Evolutionary conservation across 148 eudicot genomes (phyloP).

Genomic region (Chenopodium album): DNA sequence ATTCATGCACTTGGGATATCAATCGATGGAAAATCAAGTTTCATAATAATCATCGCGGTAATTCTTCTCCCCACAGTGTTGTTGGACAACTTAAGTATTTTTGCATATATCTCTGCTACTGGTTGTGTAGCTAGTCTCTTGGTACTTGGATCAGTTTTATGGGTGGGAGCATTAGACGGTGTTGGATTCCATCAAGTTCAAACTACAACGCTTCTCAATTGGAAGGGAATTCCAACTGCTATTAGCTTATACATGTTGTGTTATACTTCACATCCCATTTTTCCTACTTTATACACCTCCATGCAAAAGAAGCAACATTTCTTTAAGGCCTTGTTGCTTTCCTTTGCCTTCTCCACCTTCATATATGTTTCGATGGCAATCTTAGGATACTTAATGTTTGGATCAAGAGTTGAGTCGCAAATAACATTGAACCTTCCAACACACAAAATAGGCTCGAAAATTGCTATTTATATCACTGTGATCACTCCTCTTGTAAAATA

Average conservation of each 20-base stretch:
- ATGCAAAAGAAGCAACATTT: slow-evolving; percentile 46
- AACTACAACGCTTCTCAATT: slow-evolving; percentile 34
- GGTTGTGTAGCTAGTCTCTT: slow-evolving; percentile 48
- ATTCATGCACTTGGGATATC: slow-evolving; percentile 24
- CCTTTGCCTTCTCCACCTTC: slow-evolving; percentile 40
- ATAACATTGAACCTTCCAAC: slow-evolving; percentile 52
- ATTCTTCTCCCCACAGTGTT: slow-evolving; percentile 43
- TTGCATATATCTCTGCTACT: slow-evolving; percentile 48
- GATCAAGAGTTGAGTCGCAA: slow-evolving; percentile 42
- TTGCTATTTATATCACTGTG: slow-evolving; percentile 52
- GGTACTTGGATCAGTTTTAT: slow-evolving; percentile 42
- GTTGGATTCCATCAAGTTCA: slow-evolving; percentile 39
- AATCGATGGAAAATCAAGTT: slow-evolving; percentile 41
- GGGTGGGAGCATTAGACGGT: slow-evolving; percentile 41
- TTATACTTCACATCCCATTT: slow-evolving; percentile 59
- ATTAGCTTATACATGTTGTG: slow-evolving; percentile 52
- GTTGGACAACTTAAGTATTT: slow-evolving; percentile 40
- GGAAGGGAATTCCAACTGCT: slow-evolving; percentile 45
- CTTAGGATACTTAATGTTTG: slow-evolving; percentile 52
- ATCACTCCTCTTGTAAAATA: slow-evolving; percentile 55
- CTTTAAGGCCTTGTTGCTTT: slow-evolving; percentile 44
- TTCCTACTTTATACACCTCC: slow-evolving; percentile 48
- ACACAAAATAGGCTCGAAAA: slow-evolving; percentile 35
- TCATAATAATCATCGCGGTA: slow-evolving; percentile 38
- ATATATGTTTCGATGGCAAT: slow-evolving; percentile 51